Evolutionary conservation across 2,329 filamentous ascomycete species (phyloP).

Genomic region (Aspergillus intermedius): DNA sequence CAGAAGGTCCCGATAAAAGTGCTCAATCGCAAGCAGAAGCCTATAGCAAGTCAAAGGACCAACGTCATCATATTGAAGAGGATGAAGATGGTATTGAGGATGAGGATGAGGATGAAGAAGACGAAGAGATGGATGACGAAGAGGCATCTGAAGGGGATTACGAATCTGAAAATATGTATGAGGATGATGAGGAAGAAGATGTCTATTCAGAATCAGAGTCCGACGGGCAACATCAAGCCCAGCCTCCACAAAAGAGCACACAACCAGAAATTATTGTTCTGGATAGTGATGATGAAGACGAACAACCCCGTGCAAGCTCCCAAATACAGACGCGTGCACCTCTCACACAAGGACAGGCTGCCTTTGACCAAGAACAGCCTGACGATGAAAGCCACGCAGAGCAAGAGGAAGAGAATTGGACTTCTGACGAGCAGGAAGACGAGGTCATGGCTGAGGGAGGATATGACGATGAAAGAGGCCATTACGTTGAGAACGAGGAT

Average conservation of each 20-base stretch:
- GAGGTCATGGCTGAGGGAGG: background rate
- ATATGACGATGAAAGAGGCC: background rate
- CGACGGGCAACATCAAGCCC: slow-evolving; percentile 3
- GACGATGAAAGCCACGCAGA: background rate
- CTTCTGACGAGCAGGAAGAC: slow-evolving; percentile 2
- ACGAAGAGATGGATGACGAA: slow-evolving; percentile 10
- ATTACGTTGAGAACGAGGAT: background rate
- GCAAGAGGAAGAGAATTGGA: background rate
- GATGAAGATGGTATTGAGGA: slow-evolving; percentile 10
- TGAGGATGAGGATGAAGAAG: slow-evolving; percentile 10
- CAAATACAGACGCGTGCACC: background rate
- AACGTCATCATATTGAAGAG: slow-evolving; percentile 7
- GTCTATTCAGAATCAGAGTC: slow-evolving; percentile 9
- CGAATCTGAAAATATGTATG: slow-evolving; percentile 11
- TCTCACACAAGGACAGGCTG: background rate
- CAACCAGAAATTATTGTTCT: slow-evolving; percentile 35
- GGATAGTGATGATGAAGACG: slow-evolving; percentile 39
- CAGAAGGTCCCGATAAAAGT: background rate
- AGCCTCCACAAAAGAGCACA: slow-evolving; percentile 7
- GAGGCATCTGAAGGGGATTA: slow-evolving; percentile 12
- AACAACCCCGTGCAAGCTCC: slow-evolving; percentile 11
- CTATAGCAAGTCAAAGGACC: background rate
- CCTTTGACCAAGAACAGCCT: background rate
- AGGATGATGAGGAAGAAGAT: slow-evolving; percentile 11
- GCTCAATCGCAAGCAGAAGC: background rate